phyloP scores from a whole-genome alignment of 345 rosid species.

The Eucalyptus paniculata region DNA sequence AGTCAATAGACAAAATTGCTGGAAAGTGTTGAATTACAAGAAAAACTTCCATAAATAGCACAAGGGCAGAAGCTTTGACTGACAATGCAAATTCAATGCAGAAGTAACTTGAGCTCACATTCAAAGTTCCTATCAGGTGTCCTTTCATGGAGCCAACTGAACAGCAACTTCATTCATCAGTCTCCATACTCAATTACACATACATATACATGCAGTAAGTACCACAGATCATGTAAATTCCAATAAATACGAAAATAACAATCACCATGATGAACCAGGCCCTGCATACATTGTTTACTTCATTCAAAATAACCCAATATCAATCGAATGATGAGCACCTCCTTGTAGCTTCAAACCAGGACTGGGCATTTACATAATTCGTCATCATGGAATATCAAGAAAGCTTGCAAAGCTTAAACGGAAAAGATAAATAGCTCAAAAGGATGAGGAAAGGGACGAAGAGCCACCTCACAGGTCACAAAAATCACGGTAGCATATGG shows the following conservation, averaged over 20 bases:
- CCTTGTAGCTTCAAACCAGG: background rate
- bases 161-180: background rate
- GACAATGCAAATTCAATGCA: background rate
- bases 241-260: background rate
- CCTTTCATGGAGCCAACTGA: background rate
- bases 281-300: background rate
- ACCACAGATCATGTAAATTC: background rate
- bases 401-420: background rate
- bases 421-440: background rate
- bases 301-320: background rate
- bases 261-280: background rate
- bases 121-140: background rate
- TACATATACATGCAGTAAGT: background rate
- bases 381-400: background rate
- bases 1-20: background rate
- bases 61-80: background rate
- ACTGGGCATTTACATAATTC: background rate
- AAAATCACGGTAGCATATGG: slow-evolving; percentile 89
- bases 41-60: background rate
- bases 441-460: background rate
- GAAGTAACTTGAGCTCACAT: background rate
- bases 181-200: background rate
- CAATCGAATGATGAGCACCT: background rate
- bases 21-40: background rate
- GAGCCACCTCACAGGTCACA: slow-evolving; percentile 87